Base-by-base conservation (phyloP, 2,329 filamentous ascomycete species). In the Fusarium beomiforme region DNA sequence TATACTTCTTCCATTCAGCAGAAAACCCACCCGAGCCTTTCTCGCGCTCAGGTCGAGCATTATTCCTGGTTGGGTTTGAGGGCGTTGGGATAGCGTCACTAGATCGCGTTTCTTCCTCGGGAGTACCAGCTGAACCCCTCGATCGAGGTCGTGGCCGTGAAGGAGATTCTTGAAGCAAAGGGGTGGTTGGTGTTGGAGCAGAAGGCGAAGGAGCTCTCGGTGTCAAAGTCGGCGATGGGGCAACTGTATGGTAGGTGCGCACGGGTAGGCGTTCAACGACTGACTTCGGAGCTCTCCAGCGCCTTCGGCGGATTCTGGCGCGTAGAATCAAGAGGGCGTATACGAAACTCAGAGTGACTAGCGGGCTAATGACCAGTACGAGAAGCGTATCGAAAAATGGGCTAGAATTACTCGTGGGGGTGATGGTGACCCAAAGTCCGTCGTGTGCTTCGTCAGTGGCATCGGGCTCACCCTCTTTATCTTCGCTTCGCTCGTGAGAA, bases 201-300 rank as follows among this genome's bases (percentile, higher is more conserved):
- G 85, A 85, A 0, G 91, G 90, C 23, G 90, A 93, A 8, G 92
- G 85, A 5, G 90, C 78, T 54, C 91, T 77, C 66, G 88, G 75
- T 76, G 88, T 82, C 80, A 89, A 80, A 54, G 69, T 78, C 3
- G 90, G 89, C 3, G 89, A 87, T 14, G 87, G 85, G 5, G 88
- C 84, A 37, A 97, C 93, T 0, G 95, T 97, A 76, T 97, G 95
- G 78, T 98, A 99, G 0, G 95, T 98, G 64, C 95, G 91, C 17
- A 99, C 94, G 4, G 96, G 96, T n/a, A 99, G 87, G 64, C 93
- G 91, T 74, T 98, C 95, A 21, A 99, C 95, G 1, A 99, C 91
- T 2, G 94, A 97, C 81, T 99, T 99, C 8, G 96, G 96, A n/a
- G 96, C 96, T 76, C 96, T 90, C 95, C 96, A 99, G 74, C 95